These are phyloP conservation scores for Wickerhamiella azymoides DNA, from an alignment of 805 yeast genomes.

Conservation along the genomic window DNA sequence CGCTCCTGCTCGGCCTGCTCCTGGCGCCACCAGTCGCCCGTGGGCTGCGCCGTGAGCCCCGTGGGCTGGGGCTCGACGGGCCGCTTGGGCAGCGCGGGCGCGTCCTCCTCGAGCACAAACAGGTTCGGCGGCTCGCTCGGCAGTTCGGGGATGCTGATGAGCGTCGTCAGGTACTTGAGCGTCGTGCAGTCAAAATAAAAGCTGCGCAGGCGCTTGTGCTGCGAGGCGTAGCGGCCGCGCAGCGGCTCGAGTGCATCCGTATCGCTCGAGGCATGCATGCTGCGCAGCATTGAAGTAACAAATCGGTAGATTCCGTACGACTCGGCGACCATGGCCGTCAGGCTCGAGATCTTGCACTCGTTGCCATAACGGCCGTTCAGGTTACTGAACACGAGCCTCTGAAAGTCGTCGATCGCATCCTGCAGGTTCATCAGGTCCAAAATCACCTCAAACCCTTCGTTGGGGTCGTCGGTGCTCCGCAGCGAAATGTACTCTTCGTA, in stretches of 20 bases:
- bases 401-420: conserved; percentile 68
- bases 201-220: conserved; percentile 56
- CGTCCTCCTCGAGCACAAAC: conserved; percentile 33
- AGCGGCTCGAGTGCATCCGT: conserved; percentile 68
- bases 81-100: conserved; percentile 30
- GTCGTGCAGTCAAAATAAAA: conserved; percentile 85
- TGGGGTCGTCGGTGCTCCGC: conserved; percentile 79
- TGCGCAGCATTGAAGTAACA: conserved; percentile 78
- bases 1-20: conserved; percentile 39
- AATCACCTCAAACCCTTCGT: conserved; percentile 86
- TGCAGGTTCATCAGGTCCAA: conserved; percentile 75
- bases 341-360: conserved; percentile 72
- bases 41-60: conserved; percentile 19
- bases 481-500: conserved; percentile 88
- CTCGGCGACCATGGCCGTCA: conserved; percentile 83
- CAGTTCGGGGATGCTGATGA: conserved; percentile 66
- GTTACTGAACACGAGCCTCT: conserved; percentile 59
- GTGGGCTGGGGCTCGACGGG: conserved; percentile 27
- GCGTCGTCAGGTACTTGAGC: conserved; percentile 62
- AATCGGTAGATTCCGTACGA: conserved; percentile 88
- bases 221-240: conserved; percentile 54
- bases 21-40: conserved; percentile 35
- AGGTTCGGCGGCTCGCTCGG: conserved; percentile 48
- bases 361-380: conserved; percentile 42
- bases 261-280: conserved; percentile 60